phyloP scores from a whole-genome alignment of 2,329 filamentous ascomycete genomes.

The Helotiales sp. region DNA sequence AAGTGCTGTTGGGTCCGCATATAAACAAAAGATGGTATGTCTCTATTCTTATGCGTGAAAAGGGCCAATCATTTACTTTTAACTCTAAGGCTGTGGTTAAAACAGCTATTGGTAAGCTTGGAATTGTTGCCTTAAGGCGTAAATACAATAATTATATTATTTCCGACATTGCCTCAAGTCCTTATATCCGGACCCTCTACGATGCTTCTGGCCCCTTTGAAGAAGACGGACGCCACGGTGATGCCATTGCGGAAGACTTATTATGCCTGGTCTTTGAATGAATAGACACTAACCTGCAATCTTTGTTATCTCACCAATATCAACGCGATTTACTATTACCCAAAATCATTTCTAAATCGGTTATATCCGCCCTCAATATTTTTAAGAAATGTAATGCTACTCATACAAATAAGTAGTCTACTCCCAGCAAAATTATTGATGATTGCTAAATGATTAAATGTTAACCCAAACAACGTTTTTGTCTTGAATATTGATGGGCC shows the following conservation, averaged over 20 bases:
- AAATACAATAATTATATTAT: constrained; percentile 18
- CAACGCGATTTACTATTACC: not conserved
- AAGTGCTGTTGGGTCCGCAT: not conserved
- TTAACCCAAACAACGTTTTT: not conserved
- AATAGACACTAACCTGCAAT: not conserved
- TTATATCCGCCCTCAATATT: not conserved
- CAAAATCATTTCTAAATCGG: not conserved
- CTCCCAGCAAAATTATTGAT: not conserved
- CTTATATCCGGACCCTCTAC: constrained; percentile 4
- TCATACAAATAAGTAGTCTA: not conserved
- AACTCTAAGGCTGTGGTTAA: constrained; percentile 16
- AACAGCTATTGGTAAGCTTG: constrained; percentile 15
- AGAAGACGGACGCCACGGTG: not conserved
- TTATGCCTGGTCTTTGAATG: too few relatives aligned
- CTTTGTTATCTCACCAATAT: not conserved
- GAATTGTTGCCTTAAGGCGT: constrained; percentile 9
- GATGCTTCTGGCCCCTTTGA: not conserved
- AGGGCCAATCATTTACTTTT: too few relatives aligned
- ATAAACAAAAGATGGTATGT: not conserved
- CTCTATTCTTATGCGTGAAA: not conserved
- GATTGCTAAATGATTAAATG: not conserved
- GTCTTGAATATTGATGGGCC: not conserved
- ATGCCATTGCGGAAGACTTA: not conserved
- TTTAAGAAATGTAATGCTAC: not conserved
- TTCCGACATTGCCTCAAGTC: not conserved